Percentiles rank a stretch among this genome's conserved stretches.
phyloP scores from a whole-genome alignment of 2,329 filamentous ascomycete genomes.

The Colletotrichum kahawae region DNA sequence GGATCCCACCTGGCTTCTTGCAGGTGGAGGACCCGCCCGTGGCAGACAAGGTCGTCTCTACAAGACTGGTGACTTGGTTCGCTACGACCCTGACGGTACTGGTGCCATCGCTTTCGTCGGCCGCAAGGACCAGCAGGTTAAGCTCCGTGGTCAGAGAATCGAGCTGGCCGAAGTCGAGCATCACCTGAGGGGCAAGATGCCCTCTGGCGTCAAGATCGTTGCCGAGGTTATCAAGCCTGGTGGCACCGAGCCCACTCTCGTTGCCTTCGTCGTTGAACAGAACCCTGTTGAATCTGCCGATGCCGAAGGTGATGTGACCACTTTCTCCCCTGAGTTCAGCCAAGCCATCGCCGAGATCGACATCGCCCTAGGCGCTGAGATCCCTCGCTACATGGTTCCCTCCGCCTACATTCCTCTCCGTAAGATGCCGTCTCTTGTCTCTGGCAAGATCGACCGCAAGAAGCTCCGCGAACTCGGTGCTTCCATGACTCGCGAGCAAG shows the following conservation, averaged over 20 bases:
- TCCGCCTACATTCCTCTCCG: constrained; percentile 49
- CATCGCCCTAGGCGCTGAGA: constrained; percentile 34
- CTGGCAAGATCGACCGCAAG: constrained; percentile 56
- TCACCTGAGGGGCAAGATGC: constrained; percentile 50
- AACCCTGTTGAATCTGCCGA: constrained; percentile 28
- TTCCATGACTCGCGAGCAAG: constrained; percentile 44
- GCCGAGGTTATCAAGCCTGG: constrained; percentile 55
- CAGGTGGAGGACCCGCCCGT: constrained; percentile 41
- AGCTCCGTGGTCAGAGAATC: constrained; percentile 69
- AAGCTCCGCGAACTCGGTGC: constrained; percentile 49
- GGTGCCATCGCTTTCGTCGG: constrained; percentile 63
- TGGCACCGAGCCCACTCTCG: constrained; percentile 47
- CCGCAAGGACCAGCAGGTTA: constrained; percentile 71
- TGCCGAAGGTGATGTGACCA: constrained; percentile 25
- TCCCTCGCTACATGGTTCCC: constrained; percentile 54
- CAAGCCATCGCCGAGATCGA: constrained; percentile 35
- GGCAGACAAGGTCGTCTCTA: constrained; percentile 55
- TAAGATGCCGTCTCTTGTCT: constrained; percentile 52
- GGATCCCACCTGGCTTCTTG: constrained; percentile 56
- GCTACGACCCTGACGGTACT: constrained; percentile 57
- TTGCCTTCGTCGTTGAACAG: constrained; percentile 47
- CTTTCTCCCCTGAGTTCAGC: constrained; percentile 37
- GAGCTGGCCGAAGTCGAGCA: constrained; percentile 63
- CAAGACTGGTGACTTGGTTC: constrained; percentile 65
- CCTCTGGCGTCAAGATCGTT: constrained; percentile 45